A percentile compares a stretch with the other conserved stretches of the same genome.
These are phyloP conservation scores for Begonia fuchsioides DNA, from an alignment of 306 rosid genomes.

Conservation along the genomic window DNA sequence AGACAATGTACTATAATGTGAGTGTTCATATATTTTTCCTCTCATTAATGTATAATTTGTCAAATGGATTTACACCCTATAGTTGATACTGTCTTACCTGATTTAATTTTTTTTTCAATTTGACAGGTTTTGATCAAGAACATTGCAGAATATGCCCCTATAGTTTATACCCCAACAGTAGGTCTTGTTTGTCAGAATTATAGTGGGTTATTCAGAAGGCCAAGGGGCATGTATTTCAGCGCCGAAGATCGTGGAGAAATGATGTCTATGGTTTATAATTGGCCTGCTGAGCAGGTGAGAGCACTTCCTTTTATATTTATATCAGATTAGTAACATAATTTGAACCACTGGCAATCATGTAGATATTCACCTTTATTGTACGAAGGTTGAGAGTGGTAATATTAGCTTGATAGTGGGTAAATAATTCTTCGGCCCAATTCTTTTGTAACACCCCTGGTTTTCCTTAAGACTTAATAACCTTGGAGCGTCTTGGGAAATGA, in stretches of 20 bases:
- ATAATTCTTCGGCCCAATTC: no score
- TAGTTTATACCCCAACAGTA: constrained; percentile 95
- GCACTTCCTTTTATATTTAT: constrained; percentile 6
- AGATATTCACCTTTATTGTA: no score
- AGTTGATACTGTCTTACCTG: no score
- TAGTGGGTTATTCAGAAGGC: constrained; percentile 93
- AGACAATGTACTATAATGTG: constrained; percentile 93
- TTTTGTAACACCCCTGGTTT: no score
- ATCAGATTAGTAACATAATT: neutral
- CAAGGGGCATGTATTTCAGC: constrained; percentile 98
- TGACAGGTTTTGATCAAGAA: constrained; percentile 85
- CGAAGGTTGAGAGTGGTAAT: no score
- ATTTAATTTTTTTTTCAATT: constrained; percentile 2
- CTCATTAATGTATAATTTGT: neutral
- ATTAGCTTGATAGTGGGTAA: no score
- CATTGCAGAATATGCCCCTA: constrained; percentile 89
- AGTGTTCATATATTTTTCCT: constrained; percentile 11
- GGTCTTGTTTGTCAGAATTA: constrained; percentile 97
- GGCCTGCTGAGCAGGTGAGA: constrained; percentile 97
- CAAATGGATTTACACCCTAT: no score
- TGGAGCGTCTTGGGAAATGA: no score
- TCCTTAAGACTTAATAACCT: no score
- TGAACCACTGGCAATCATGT: no score
- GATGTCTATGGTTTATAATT: constrained; percentile 99
- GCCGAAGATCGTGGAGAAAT: constrained; percentile 95